Conservation (phyloP, 768 basidiomycete genomes). For the Bullera alba region DNA sequence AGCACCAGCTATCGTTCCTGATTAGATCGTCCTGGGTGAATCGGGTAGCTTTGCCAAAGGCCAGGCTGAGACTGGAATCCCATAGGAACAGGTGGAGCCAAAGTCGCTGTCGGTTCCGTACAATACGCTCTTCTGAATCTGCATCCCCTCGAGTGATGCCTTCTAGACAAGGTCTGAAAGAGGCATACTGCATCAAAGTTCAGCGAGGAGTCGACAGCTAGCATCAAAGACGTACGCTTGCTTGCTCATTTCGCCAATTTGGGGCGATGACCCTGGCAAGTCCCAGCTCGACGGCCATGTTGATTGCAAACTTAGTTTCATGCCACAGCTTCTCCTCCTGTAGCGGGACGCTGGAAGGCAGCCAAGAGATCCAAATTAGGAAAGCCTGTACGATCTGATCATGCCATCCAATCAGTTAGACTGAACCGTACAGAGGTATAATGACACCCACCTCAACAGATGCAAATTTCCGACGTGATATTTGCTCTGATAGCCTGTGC, state of each 20-base stretch:
- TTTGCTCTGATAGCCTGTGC: background rate
- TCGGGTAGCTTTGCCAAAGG: background rate
- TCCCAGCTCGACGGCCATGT: background rate
- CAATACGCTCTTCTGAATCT: background rate
- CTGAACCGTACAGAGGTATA: no score
- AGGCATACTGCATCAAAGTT: no score
- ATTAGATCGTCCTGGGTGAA: background rate
- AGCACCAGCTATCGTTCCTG: background rate
- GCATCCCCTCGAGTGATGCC: background rate
- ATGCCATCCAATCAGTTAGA: background rate
- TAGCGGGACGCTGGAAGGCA: background rate
- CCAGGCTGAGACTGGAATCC: background rate
- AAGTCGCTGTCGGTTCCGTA: background rate
- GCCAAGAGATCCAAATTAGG: background rate
- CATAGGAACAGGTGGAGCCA: background rate
- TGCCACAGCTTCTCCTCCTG: background rate
- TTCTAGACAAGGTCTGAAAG: background rate
- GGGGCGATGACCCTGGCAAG: background rate
- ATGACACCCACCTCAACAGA: background rate
- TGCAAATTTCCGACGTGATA: background rate
- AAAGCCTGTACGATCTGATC: background rate
- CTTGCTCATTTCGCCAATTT: no score
- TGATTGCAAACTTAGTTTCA: background rate
- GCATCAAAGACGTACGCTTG: no score
- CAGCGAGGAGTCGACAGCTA: no score